Percentiles rank a stretch among this genome's conserved stretches.
Evolutionary conservation across 2,329 filamentous ascomycete species (phyloP).

Genomic region (Phoma sp.): DNA sequence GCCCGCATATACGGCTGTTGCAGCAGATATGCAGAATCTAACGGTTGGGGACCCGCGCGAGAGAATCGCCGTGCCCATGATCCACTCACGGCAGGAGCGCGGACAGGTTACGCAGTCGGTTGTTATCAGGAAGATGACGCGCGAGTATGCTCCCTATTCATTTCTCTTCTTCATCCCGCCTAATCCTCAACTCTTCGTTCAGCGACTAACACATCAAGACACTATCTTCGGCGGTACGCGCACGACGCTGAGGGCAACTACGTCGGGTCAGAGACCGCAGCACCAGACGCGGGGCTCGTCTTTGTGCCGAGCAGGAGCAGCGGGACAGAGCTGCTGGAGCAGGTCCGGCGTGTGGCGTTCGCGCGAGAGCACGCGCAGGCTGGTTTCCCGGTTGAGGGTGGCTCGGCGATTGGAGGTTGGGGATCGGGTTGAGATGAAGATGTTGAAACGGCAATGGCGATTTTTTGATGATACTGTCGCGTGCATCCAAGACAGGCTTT

Average conservation of each 20-base stretch:
- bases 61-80: neutral
- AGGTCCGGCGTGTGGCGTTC: constrained; percentile 36
- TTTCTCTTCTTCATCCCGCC: neutral
- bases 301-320: constrained; percentile 38
- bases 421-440: too few species aligned
- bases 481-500: too few species aligned
- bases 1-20: neutral
- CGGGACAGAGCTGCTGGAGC: constrained; percentile 37
- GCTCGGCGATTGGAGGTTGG: too few species aligned
- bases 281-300: constrained; percentile 34
- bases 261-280: constrained; percentile 31
- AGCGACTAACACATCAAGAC: neutral
- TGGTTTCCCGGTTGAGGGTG: neutral
- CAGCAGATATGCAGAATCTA: neutral
- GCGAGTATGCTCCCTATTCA: too few species aligned
- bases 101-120: neutral
- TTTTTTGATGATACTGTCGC: too few species aligned
- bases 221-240: constrained; percentile 40
- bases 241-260: constrained; percentile 40
- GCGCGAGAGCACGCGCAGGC: constrained; percentile 22
- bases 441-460: too few species aligned
- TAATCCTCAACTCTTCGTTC: neutral
- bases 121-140: neutral
- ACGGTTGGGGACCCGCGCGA: neutral
- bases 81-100: neutral